A percentile compares a stretch with the other conserved stretches of the same genome.
phyloP scores from a whole-genome alignment of 2,329 filamentous ascomycete species.

The Diplodia scrobiculata region DNA sequence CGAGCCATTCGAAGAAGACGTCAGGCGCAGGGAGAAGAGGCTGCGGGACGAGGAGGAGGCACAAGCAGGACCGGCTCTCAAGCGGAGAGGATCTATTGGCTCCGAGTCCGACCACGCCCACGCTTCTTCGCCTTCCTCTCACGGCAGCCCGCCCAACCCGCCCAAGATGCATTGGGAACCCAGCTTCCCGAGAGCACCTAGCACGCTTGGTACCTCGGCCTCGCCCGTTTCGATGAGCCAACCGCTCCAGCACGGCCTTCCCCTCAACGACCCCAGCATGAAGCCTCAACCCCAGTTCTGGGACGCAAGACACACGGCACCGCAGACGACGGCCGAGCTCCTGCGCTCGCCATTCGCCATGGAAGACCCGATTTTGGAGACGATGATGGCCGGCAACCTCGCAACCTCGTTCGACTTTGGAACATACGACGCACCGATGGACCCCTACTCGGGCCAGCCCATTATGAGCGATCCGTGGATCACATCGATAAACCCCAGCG shows the following conservation, averaged over 20 bases:
- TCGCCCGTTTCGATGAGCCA: constrained; percentile 14
- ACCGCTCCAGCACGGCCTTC: constrained; percentile 19
- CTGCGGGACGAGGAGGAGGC: constrained; percentile 58
- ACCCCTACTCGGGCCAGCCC: constrained; percentile 19
- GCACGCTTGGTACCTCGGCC: constrained; percentile 5
- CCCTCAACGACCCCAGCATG: constrained; percentile 18
- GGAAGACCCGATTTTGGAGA: constrained; percentile 14
- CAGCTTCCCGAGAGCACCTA: constrained; percentile 13
- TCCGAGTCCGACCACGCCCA: constrained; percentile 61
- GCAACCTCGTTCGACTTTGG: constrained; percentile 3
- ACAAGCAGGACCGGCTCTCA: constrained; percentile 46
- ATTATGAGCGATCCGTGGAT: constrained; percentile 16
- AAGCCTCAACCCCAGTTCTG: constrained; percentile 19
- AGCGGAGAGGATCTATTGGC: constrained; percentile 52
- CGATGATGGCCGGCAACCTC: constrained; percentile 1
- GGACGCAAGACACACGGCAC: constrained; percentile 1
- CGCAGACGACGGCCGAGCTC: constrained; percentile 8
- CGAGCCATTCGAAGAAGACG: constrained; percentile 62
- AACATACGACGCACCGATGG: constrained; percentile 25
- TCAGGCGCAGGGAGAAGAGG: constrained; percentile 57
- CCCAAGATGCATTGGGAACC: constrained; percentile 19
- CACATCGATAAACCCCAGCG: constrained; percentile 27
- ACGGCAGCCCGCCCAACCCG: constrained; percentile 41
- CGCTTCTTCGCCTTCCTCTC: constrained; percentile 42
- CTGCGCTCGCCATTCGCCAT: constrained; percentile 21